Base-by-base conservation (phyloP, 805 yeast species). In the Yarrowia deformans region DNA sequence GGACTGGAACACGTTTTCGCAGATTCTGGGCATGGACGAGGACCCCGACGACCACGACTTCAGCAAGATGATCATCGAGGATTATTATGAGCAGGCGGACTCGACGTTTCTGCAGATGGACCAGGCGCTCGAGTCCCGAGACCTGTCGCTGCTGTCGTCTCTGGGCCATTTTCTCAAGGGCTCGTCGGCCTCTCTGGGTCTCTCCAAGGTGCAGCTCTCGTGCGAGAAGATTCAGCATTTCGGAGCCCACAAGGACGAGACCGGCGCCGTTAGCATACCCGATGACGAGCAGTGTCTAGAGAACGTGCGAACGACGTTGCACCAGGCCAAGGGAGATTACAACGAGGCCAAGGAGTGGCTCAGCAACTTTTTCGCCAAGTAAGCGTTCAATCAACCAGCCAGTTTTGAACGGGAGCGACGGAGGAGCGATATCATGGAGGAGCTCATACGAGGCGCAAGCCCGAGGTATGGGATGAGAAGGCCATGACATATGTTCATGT, bases 131-230 rank as follows among this genome's bases (percentile, higher is more conserved):
- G 74, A 69, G 8, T 75, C 75, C 29, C 72, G 71, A 35, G 78
- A 81, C 73, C 82, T 93, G 70, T 83, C 81, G 48, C 83, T 87
- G 71, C 80, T 95, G 69, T 88, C 93, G 23, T 83, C 87, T 14
- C 80, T 90, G 73, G 99, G 99, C 14, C 99, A 95, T 77, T 95
- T 91, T 76, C 82, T 95, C 69, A 95, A 95, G 77, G 99, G 99
- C 56, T 89, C 97, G 13, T 96, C 98, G 1, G 97, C 98, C 1
- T 94, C 97, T 0, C 81, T 95, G 70, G 99, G 99, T 1, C 83
- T 95, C 69, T 86, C 85, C 55, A 87, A 88, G 71, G 90, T 95
- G 63, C 93, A 93, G 70, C 85, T 87, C 75, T 90, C 93, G 74
- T 95, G 99, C 79, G 99, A 93, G 78, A 83, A 93, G 72, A 93